These are phyloP conservation scores for Sclerotinia nivalis DNA, from an alignment of 2,329 filamentous ascomycete species.

Conservation along the genomic window DNA sequence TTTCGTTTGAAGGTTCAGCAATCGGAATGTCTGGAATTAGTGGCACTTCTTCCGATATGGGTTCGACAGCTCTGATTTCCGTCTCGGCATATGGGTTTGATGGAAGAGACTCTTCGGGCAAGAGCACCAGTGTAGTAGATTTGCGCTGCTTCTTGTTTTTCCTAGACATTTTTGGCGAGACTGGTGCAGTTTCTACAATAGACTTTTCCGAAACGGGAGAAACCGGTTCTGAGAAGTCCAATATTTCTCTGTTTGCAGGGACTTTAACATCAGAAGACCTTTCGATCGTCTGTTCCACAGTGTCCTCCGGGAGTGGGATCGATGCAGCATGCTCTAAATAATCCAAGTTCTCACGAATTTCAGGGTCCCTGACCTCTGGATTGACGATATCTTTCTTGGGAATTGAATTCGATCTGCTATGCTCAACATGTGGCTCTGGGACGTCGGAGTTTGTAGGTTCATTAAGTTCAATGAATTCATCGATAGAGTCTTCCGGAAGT, in stretches of 20 bases:
- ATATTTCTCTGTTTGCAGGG: not conserved
- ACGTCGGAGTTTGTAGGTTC: not conserved
- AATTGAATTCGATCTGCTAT: not conserved
- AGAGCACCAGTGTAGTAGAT: conserved; percentile 19
- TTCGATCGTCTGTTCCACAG: not conserved
- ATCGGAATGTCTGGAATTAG: not conserved
- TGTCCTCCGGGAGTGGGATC: not conserved
- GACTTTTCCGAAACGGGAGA: not conserved
- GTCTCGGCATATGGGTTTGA: not conserved
- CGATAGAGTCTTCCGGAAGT: not conserved
- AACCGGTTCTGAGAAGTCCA: not conserved
- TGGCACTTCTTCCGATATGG: not conserved
- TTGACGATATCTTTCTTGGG: not conserved
- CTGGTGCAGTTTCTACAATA: conserved; percentile 21
- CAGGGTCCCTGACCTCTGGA: not conserved
- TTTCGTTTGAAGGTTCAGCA: not conserved
- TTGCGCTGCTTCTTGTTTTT: conserved; percentile 34
- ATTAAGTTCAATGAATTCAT: not conserved
- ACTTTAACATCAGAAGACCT: not conserved
- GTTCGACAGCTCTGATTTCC: not conserved
- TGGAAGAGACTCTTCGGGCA: conserved; percentile 3
- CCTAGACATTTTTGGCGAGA: conserved; percentile 28
- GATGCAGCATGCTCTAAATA: conserved; percentile 8
- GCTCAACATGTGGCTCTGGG: not conserved
- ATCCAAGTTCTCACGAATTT: not conserved